A percentile compares a stretch with the other conserved stretches of the same genome.
Conservation (phyloP, 2,329 filamentous ascomycete genomes). For the Chlorencoelia australis region DNA sequence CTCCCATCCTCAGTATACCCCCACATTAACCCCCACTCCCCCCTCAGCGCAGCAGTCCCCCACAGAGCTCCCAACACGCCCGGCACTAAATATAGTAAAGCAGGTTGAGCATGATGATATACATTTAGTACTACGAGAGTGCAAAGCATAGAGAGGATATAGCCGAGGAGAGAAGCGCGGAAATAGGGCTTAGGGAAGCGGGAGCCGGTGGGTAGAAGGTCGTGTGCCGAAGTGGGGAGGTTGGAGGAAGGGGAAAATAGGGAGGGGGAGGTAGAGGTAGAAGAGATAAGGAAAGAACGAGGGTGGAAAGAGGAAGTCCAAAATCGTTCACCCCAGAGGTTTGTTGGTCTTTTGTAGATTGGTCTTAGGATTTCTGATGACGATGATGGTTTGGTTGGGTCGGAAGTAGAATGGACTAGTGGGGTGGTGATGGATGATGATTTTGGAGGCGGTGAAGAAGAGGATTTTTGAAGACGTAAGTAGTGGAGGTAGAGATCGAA, state of each 20-base stretch:
- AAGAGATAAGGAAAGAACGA: too few species aligned
- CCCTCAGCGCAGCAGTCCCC: conserved; percentile 59
- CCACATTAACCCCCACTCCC: conserved; percentile 71
- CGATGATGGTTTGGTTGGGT: conserved; percentile 29
- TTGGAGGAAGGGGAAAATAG: not conserved
- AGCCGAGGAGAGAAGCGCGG: conserved; percentile 64
- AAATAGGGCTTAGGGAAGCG: conserved; percentile 82
- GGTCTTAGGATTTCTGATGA: conserved; percentile 29
- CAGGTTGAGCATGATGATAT: conserved; percentile 76
- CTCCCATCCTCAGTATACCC: conserved; percentile 65
- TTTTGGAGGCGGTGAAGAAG: conserved; percentile 11
- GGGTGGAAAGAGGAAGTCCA: conserved; percentile 53
- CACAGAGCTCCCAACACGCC: conserved; percentile 68
- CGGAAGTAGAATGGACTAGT: conserved; percentile 27
- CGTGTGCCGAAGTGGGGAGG: not conserved
- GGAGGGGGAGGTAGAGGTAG: too few species aligned
- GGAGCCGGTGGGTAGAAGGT: conserved; percentile 10
- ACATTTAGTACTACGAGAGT: conserved; percentile 70
- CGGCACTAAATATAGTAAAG: conserved; percentile 85
- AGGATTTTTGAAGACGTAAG: conserved; percentile 47
- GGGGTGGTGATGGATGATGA: conserved; percentile 11
- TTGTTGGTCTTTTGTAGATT: conserved; percentile 49
- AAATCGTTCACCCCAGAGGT: conserved; percentile 73
- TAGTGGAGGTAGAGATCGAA: conserved; percentile 87
- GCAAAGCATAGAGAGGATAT: conserved; percentile 63